A percentile compares a stretch with the other conserved stretches of the same genome.
Conservation (phyloP, 257 asterid genomes). For the Nyctanthes arbortristis region DNA sequence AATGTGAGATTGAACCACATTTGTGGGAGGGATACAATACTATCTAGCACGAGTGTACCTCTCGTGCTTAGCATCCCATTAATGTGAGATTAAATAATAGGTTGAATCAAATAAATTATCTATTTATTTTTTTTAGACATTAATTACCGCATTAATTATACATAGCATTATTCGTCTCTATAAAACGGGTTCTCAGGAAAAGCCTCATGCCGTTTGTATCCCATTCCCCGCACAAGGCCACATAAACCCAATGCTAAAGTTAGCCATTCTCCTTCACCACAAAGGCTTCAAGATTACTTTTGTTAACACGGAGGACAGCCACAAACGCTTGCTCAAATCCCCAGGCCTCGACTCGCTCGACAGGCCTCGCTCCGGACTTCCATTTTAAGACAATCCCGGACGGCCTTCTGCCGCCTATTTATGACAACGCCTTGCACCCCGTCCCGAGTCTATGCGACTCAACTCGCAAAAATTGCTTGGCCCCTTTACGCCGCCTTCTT, state of each 20-base stretch:
- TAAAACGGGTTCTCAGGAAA: no score
- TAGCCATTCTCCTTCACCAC: conserved; percentile 36
- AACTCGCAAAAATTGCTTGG: conserved; percentile 32
- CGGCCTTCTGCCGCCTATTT: conserved; percentile 34
- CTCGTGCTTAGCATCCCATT: no score
- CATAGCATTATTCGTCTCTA: no score
- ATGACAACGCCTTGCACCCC: conserved; percentile 16
- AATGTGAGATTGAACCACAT: no score
- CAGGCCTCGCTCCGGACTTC: conserved; percentile 24
- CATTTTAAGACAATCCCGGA: conserved; percentile 43
- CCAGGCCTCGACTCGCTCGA: conserved; percentile 9
- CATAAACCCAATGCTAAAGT: conserved; percentile 41
- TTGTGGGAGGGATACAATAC: no score
- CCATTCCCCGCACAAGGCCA: conserved; percentile 49
- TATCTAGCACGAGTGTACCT: no score
- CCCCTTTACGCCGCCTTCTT: conserved; percentile 23
- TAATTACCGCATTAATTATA: no score
- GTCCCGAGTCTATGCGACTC: conserved; percentile 32
- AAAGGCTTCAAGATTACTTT: conserved; percentile 41
- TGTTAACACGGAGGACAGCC: conserved; percentile 28
- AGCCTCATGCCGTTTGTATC: conserved; percentile 38
- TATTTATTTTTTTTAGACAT: no score
- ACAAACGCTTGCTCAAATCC: conserved; percentile 35
- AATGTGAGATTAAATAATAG: no score
- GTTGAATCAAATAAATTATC: no score